Evolutionary conservation across 164 flowering plant species (phyloP).

Genomic region (Aristolochia contorta): DNA sequence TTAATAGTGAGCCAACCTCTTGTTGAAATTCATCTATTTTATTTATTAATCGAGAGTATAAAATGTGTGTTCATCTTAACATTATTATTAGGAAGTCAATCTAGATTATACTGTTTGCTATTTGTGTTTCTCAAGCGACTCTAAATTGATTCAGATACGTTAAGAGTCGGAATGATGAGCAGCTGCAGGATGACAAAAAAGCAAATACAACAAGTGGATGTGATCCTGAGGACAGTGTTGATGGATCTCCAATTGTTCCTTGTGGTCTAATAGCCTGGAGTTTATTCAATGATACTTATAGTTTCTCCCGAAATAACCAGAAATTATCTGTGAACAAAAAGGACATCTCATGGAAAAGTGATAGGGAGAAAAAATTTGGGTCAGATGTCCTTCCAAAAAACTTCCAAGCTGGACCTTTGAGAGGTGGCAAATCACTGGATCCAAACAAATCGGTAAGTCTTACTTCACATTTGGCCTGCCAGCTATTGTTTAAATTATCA

Average conservation of each 20-base stretch:
- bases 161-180: slow-evolving; percentile 76
- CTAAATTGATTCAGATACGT: slow-evolving; percentile 51
- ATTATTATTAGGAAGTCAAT: background rate
- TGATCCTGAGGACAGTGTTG: slow-evolving; percentile 41
- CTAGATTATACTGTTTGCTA: too few relatives aligned
- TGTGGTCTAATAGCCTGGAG: slow-evolving; percentile 97
- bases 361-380: slow-evolving; percentile 81
- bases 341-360: slow-evolving; percentile 88
- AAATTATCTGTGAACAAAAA: slow-evolving; percentile 51
- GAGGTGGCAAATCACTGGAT: slow-evolving; percentile 60
- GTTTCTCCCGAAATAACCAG: slow-evolving; percentile 36
- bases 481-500: too few relatives aligned
- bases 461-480: too few relatives aligned
- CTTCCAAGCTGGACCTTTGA: slow-evolving; percentile 59
- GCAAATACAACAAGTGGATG: slow-evolving; percentile 29
- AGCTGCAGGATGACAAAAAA: slow-evolving; percentile 22
- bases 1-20: too few relatives aligned
- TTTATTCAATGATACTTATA: slow-evolving; percentile 89
- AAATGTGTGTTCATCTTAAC: slow-evolving; percentile 11
- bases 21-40: background rate
- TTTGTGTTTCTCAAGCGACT: background rate
- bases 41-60: too few relatives aligned
- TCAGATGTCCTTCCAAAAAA: slow-evolving; percentile 66
- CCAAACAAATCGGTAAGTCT: slow-evolving; percentile 46
- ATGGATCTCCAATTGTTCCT: slow-evolving; percentile 54